Percentiles rank a stretch among this genome's conserved stretches.
phyloP scores from a whole-genome alignment of 805 yeast species.

The Maudiozyma pseudohumilis region DNA sequence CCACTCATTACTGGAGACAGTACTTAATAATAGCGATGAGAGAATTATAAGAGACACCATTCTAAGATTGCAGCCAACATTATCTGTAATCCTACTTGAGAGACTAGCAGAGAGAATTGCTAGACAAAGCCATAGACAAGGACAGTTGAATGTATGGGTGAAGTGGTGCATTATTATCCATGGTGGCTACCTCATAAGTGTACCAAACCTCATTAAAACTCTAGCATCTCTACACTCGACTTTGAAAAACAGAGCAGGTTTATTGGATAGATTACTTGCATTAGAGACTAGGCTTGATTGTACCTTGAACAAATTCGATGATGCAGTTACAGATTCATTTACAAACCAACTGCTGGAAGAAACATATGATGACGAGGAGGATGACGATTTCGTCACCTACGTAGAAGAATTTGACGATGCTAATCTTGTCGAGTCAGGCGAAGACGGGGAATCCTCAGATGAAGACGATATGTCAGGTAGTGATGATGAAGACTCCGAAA shows the following conservation, averaged over 20 bases:
- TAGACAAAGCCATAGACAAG: slow-evolving; percentile 44
- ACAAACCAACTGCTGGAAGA: slow-evolving; percentile 31
- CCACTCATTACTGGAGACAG: slow-evolving; percentile 74
- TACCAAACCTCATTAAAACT: slow-evolving; percentile 42
- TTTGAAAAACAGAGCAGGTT: slow-evolving; percentile 51
- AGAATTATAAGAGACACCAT: slow-evolving; percentile 45
- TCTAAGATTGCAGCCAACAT: slow-evolving; percentile 42
- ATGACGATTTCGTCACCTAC: slow-evolving; percentile 6
- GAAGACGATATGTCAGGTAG: slow-evolving; percentile 4
- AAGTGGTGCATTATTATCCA: slow-evolving; percentile 77
- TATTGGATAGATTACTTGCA: slow-evolving; percentile 63
- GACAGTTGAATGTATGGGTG: slow-evolving; percentile 60
- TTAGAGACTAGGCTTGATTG: slow-evolving; percentile 75
- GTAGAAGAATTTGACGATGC: slow-evolving; percentile 7
- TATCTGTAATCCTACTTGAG: slow-evolving; percentile 49
- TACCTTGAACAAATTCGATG: slow-evolving; percentile 53
- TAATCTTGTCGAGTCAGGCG: slow-evolving; percentile 9
- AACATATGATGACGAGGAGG: slow-evolving; percentile 28
- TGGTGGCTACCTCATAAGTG: slow-evolving; percentile 52
- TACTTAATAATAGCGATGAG: slow-evolving; percentile 47
- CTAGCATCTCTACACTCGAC: slow-evolving; percentile 57
- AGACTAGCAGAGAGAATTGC: slow-evolving; percentile 51
- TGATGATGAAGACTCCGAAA: slow-evolving; percentile 1
- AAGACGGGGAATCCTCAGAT: slow-evolving; percentile 8
- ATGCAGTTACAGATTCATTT: slow-evolving; percentile 41